A percentile compares a stretch with the other conserved stretches of the same genome.
phyloP scores from a whole-genome alignment of 2,329 filamentous ascomycete species.

The Stemphylium lycopersici region DNA sequence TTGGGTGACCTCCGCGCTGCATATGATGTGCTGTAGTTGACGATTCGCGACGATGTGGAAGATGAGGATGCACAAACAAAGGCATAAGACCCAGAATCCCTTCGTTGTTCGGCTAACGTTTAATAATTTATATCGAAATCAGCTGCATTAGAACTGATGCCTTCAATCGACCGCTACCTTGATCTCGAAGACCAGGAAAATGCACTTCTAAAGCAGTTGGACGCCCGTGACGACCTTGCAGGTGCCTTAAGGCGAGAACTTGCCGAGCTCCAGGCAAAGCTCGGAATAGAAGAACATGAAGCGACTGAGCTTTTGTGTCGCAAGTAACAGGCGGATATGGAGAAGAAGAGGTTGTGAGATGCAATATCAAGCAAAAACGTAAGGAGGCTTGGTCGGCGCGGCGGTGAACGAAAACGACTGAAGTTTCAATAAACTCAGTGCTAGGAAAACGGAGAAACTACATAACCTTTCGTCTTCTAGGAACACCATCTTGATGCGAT shows the following conservation, averaged over 20 bases:
- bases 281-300: not conserved
- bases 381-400: not conserved
- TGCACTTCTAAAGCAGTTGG: not conserved
- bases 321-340: not conserved
- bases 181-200: not conserved
- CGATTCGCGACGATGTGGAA: no score
- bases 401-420: not conserved
- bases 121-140: not conserved
- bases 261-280: not conserved
- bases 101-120: not conserved
- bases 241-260: not conserved
- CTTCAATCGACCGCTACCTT: not conserved
- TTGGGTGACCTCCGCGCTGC: no score
- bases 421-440: not conserved
- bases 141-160: not conserved
- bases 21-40: no score
- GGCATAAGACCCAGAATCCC: not conserved
- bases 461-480: no score
- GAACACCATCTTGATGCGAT: no score
- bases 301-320: not conserved
- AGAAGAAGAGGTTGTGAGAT: not conserved
- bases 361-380: not conserved
- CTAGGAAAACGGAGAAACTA: not conserved
- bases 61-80: not conserved
- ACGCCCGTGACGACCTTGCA: not conserved